These are phyloP conservation scores for Calonectria pseudoreteaudii DNA, from an alignment of 2,329 filamentous ascomycete species.

Conservation along the genomic window DNA sequence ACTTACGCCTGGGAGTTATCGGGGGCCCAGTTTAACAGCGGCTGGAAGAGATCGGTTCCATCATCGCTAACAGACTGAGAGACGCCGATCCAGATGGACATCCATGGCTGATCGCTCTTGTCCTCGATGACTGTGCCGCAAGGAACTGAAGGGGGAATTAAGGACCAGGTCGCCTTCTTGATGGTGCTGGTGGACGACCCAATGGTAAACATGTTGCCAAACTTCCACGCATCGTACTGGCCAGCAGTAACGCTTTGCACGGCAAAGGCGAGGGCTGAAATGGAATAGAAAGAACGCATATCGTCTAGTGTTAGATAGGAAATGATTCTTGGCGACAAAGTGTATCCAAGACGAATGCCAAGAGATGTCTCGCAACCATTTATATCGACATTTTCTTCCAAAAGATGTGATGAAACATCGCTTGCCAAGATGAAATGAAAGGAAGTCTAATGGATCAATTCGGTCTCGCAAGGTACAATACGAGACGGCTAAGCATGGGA, in stretches of 20 bases:
- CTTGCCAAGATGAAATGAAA: conserved; percentile 8
- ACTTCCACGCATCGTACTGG: conserved; percentile 25
- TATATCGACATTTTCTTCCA: neutral
- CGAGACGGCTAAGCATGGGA: conserved; percentile 1
- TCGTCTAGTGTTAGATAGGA: neutral
- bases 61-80: conserved; percentile 17
- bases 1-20: conserved; percentile 15
- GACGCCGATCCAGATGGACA: conserved; percentile 23
- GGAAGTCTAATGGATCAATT: neutral
- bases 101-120: conserved; percentile 20
- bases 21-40: conserved; percentile 23
- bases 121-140: conserved; percentile 14
- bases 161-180: conserved; percentile 21
- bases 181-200: conserved; percentile 17
- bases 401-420: neutral
- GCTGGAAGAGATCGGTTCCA: conserved; percentile 18
- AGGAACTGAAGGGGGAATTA: conserved; percentile 17
- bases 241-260: conserved; percentile 17
- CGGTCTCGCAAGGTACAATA: neutral
- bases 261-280: conserved; percentile 5
- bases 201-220: conserved; percentile 17
- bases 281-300: neutral
- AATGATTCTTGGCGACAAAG: neutral
- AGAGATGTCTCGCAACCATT: neutral
- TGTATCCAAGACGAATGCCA: neutral